Conservation (phyloP, 2,329 filamentous ascomycete genomes). For the Achaetomium macrosporum region DNA sequence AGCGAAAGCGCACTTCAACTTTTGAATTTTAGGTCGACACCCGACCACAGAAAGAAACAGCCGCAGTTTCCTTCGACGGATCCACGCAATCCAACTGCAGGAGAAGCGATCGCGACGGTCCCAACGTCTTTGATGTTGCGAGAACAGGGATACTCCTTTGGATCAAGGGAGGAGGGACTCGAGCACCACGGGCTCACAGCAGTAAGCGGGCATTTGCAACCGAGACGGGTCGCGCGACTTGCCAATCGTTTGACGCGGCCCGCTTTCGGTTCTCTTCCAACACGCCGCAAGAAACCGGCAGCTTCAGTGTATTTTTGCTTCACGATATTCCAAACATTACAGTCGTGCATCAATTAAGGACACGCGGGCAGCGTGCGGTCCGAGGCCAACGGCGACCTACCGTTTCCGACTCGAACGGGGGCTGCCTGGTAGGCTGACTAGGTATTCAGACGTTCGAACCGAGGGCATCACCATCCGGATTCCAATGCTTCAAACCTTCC, state of each 20-base stretch:
- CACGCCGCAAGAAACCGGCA: not conserved
- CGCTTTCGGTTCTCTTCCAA: not conserved
- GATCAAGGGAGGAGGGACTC: slow-evolving; percentile 16
- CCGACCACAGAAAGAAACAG: not conserved
- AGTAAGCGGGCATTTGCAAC: no score
- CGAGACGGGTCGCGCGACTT: not conserved
- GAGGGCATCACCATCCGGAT: not conserved
- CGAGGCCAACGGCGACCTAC: not conserved
- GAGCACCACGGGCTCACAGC: slow-evolving; percentile 2
- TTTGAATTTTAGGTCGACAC: slow-evolving; percentile 14
- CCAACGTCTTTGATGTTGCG: slow-evolving; percentile 18
- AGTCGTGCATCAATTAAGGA: not conserved
- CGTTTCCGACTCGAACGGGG: not conserved
- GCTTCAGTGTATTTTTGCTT: not conserved
- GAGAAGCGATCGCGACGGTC: not conserved
- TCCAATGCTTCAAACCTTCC: not conserved
- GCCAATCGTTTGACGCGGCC: slow-evolving; percentile 1
- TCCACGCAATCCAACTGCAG: not conserved
- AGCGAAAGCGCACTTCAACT: slow-evolving; percentile 16
- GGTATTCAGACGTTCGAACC: not conserved
- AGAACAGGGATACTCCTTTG: slow-evolving; percentile 1
- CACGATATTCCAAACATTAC: not conserved
- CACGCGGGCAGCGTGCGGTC: not conserved
- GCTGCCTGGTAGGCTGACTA: not conserved
- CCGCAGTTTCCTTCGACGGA: not conserved